Evolutionary conservation across 1,284 basidiomycete species (phyloP).

Genomic region (Trichosporon asahii): DNA sequence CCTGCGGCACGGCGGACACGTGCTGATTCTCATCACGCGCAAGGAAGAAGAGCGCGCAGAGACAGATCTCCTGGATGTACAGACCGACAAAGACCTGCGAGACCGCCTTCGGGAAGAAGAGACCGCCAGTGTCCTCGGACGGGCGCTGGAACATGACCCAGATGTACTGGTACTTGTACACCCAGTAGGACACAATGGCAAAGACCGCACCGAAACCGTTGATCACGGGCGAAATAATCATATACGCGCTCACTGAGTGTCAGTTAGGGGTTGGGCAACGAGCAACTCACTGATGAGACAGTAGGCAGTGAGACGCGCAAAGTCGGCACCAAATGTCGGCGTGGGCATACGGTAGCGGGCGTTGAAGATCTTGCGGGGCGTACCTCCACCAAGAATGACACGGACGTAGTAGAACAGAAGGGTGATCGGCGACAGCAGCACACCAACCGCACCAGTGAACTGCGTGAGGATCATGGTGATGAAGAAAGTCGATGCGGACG

Average conservation of each 20-base stretch:
- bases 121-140: conserved; percentile 78
- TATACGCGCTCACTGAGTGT: conserved; percentile 64
- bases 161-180: conserved; percentile 86
- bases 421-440: conserved; percentile 61
- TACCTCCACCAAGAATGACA: conserved; percentile 55
- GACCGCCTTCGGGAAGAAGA: conserved; percentile 94
- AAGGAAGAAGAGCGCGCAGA: conserved; percentile 85
- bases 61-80: conserved; percentile 76
- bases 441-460: conserved; percentile 50
- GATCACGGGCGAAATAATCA: conserved; percentile 88
- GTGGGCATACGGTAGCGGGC: conserved; percentile 47
- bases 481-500: conserved; percentile 73
- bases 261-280: conserved; percentile 30
- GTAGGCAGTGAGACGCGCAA: conserved; percentile 66
- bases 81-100: conserved; percentile 89
- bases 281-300: conserved; percentile 68
- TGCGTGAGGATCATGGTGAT: conserved; percentile 64
- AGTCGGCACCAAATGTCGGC: conserved; percentile 73
- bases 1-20: conserved; percentile 65
- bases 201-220: conserved; percentile 80
- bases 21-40: conserved; percentile 58
- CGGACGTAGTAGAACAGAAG: conserved; percentile 66
- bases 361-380: conserved; percentile 54
- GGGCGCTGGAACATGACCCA: conserved; percentile 71
- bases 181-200: conserved; percentile 77